Conservation (phyloP, 371 early-diverging fungal species). For the Mortierella polycephala region DNA sequence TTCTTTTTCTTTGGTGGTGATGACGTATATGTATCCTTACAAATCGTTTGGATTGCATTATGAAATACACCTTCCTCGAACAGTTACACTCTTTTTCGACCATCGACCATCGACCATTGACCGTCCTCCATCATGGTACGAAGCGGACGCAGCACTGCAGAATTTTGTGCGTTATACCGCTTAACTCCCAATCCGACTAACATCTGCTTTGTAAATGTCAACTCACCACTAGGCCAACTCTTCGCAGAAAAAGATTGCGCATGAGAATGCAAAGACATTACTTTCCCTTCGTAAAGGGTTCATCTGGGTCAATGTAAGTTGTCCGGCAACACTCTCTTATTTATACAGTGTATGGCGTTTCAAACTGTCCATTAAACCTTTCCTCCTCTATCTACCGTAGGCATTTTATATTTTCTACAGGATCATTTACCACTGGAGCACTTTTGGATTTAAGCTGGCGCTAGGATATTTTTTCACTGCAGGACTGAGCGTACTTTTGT, state of each 20-base stretch:
- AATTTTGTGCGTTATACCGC: too few species aligned
- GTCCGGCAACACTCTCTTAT: not conserved
- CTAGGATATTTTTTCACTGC: slow-evolving; percentile 62
- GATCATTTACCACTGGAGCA: slow-evolving; percentile 63
- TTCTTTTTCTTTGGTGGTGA: too few species aligned
- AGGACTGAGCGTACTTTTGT: slow-evolving; percentile 64
- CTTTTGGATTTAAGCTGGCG: slow-evolving; percentile 60
- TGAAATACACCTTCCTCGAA: too few species aligned
- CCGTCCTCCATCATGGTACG: too few species aligned
- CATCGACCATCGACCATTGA: too few species aligned
- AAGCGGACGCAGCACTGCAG: too few species aligned
- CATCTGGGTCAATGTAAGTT: slow-evolving; percentile 72
- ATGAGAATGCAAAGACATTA: slow-evolving; percentile 71
- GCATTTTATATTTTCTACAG: slow-evolving; percentile 66
- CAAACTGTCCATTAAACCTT: not conserved
- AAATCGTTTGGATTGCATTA: too few species aligned
- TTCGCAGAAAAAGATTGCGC: slow-evolving; percentile 79
- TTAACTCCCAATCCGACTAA: not conserved
- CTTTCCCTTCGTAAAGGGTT: slow-evolving; percentile 69
- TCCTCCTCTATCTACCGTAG: slow-evolving; percentile 37
- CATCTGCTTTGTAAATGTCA: too few species aligned
- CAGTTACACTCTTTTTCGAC: too few species aligned
- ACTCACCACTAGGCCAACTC: slow-evolving; percentile 73
- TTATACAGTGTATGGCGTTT: not conserved
- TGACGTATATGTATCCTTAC: too few species aligned